phyloP scores from a whole-genome alignment of 768 basidiomycete genomes.

The Mycena epipterygia region DNA sequence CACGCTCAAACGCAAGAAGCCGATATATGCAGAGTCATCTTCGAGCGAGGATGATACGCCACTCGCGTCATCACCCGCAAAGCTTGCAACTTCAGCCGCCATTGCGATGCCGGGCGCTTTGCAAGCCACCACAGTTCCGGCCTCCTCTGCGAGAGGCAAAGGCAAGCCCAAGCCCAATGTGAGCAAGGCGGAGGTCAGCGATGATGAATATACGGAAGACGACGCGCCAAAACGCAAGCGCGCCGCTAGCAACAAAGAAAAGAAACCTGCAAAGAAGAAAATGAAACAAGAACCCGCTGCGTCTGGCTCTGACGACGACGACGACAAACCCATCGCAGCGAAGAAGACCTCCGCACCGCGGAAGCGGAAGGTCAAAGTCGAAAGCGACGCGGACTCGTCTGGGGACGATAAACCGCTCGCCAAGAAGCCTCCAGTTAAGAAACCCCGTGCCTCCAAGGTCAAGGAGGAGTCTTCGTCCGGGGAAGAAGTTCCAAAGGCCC shows the following conservation, averaged over 20 bases:
- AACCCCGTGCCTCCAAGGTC: conserved; percentile 64
- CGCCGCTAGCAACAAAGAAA: conserved; percentile 73
- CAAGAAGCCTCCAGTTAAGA: conserved; percentile 59
- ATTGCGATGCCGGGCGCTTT: conserved; percentile 58
- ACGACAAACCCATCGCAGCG: conserved; percentile 52
- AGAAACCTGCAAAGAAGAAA: conserved; percentile 76
- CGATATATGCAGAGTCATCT: conserved; percentile 62
- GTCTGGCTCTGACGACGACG: conserved; percentile 49
- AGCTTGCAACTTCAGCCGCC: conserved; percentile 56
- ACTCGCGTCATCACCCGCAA: conserved; percentile 79
- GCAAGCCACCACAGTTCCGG: conserved; percentile 51
- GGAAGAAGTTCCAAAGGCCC: conserved; percentile 58
- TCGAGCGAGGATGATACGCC: conserved; percentile 80
- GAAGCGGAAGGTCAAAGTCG: conserved; percentile 64
- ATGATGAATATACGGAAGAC: conserved; percentile 52
- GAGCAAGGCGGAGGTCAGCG: conserved; percentile 52
- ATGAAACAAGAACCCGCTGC: conserved; percentile 63
- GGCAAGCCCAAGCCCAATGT: conserved; percentile 50
- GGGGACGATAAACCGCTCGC: conserved; percentile 59
- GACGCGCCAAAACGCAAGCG: conserved; percentile 63
- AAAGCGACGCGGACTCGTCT: conserved; percentile 62
- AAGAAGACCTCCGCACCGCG: conserved; percentile 52
- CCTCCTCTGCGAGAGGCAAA: conserved; percentile 56
- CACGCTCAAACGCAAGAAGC: conserved; percentile 73
- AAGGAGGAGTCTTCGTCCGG: conserved; percentile 58